Percentiles rank a stretch among this genome's conserved stretches.
phyloP scores from a whole-genome alignment of 371 early-diverging fungal species.

The Mortierella sp. region DNA sequence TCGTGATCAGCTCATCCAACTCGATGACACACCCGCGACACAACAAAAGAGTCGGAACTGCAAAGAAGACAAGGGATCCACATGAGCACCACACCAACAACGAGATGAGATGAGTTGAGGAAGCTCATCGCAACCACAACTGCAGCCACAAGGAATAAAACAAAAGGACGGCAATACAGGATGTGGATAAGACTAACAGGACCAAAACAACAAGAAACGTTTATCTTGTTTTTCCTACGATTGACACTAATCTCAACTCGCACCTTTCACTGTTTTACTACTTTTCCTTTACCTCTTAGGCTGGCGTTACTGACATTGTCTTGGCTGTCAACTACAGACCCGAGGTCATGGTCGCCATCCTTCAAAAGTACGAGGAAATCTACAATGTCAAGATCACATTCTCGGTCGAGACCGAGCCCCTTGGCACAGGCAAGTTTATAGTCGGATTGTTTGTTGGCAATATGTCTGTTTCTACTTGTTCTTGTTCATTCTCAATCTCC shows the following conservation, averaged over 20 bases:
- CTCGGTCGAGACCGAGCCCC: constrained; percentile 96
- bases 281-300: constrained; percentile 66
- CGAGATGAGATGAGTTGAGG: background rate
- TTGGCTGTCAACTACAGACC: constrained; percentile 99
- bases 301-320: constrained; percentile 98
- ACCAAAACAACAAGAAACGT: too few species aligned
- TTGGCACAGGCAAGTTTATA: constrained; percentile 85
- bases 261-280: background rate
- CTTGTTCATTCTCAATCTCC: background rate
- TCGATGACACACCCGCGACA: constrained; percentile 9
- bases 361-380: constrained; percentile 89
- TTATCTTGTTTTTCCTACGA: background rate
- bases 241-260: background rate
- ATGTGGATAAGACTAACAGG: too few species aligned
- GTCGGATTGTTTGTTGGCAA: background rate
- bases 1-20: constrained; percentile 3
- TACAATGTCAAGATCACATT: constrained; percentile 96
- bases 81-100: background rate
- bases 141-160: background rate
- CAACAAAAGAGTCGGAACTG: background rate
- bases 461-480: background rate
- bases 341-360: constrained; percentile 93
- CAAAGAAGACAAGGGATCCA: background rate
- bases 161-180: background rate
- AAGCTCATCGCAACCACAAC: background rate